These are phyloP conservation scores for Phialophora verrucosa DNA, from an alignment of 2,329 filamentous ascomycete genomes.

Conservation along the genomic window DNA sequence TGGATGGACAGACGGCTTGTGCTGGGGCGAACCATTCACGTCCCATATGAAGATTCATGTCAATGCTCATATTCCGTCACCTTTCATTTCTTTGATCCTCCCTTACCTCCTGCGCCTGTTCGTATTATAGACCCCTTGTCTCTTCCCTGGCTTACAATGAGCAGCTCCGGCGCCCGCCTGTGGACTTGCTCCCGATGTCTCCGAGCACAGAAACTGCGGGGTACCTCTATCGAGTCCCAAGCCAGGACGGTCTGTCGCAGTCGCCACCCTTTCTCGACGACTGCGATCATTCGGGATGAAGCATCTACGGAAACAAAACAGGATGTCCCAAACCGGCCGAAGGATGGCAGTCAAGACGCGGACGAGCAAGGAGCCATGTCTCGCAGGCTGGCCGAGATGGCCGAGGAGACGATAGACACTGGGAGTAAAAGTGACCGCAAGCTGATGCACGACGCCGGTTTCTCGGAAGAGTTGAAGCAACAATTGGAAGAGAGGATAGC, in stretches of 20 bases:
- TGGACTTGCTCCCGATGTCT: conserved; percentile 38
- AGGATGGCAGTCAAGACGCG: conserved; percentile 12
- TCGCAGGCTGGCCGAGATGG: conserved; percentile 63
- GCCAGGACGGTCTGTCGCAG: not conserved
- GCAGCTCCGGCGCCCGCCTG: conserved; percentile 25
- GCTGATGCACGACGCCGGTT: conserved; percentile 66
- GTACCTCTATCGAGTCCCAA: conserved; percentile 5
- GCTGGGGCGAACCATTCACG: not conserved
- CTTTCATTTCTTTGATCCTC: not conserved
- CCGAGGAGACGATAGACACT: conserved; percentile 62
- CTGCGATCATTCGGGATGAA: conserved; percentile 11
- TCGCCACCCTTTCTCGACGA: conserved; percentile 26
- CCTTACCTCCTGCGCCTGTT: not conserved
- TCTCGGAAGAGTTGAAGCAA: conserved; percentile 65
- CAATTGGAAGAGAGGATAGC: conserved; percentile 65
- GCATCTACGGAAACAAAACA: conserved; percentile 9
- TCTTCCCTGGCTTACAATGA: conserved; percentile 29
- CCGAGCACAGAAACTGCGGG: conserved; percentile 32
- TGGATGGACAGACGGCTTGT: not conserved
- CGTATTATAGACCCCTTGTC: conserved; percentile 1
- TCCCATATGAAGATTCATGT: not conserved
- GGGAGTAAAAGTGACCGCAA: conserved; percentile 61
- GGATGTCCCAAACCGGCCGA: not conserved
- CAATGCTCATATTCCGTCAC: not conserved
- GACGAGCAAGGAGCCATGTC: conserved; percentile 62